Evolutionary conservation across 2,329 filamentous ascomycete genomes (phyloP), one percentile per base, ranked within the genome.

Genomic region (Neonectria hederae): DNA sequence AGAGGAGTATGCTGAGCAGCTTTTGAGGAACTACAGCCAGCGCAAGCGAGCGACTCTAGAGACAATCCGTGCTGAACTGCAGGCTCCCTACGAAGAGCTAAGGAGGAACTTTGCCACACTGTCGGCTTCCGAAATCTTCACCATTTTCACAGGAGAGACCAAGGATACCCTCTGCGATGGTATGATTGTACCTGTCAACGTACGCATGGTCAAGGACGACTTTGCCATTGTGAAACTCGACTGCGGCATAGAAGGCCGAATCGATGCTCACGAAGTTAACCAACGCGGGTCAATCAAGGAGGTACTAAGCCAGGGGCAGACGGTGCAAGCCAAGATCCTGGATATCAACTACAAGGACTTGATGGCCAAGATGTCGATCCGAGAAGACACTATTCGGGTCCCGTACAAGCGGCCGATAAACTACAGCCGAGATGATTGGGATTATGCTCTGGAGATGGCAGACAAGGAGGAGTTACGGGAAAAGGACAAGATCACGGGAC

Each of bases 141-240:
- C 94, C 42, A 97, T 97, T 90, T 89, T 98, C 59, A 98, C 96
- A 3, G 96, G 95, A 63, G 96, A 99, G 80, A 98, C 93, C 0
- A 85, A 87, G 63, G 91, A 96, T 1, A 92, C 93, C 0, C 83
- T 99, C 10, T 88, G 88, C 56, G 92, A 95, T 74, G 92, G 92
- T 70, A 98, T 98, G 94, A 92, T 97, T 68, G 87, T 99, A 6
- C 91, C 96, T 0, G 92, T 97, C 66, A 92, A 92, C 56, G 90
- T 98, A 70, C 92, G 94, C 66, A 87, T 96, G 32, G 93, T 95
- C 59, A 95, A 95, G 76, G 91, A 95, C 63, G 93, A 97, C 74
- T 97, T 97, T 78, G 92, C 97, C 66, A 94, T 98, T 75, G 94
- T 92, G 71, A 95, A 92, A 81, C 88, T 99, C 22, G 95, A 98